Base-by-base conservation (phyloP, 805 yeast species). In the Blastobotrys attinorum region DNA sequence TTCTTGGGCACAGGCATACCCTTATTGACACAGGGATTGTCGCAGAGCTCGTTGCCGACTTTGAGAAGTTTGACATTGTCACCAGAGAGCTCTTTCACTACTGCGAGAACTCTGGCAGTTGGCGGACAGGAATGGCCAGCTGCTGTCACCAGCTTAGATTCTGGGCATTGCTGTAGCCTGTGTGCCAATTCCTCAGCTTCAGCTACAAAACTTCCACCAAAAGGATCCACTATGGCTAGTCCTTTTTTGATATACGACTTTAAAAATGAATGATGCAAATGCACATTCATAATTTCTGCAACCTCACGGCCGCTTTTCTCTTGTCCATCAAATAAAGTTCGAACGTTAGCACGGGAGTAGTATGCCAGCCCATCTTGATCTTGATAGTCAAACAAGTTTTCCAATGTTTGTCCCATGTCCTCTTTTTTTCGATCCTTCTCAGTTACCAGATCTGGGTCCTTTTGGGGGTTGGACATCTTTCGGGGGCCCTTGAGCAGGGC, bases 241-340 rank as follows among this genome's bases (percentile, higher is more conserved):
- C 51, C 55, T 5, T 42, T 43, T 3, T 43, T 37, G n/a, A n/a
- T n/a, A 38, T 49, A 55, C 16, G 48, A 46, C 18, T 45, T 41
- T 25, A 58, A 21, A 38, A 56, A 58, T 4, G 49, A 42, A 20
- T 52, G 50, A 35, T 57, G 61, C 40, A 58, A 44, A 34, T 58
- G 62, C 4, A 52, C 47, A 17, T 54, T 52, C 46, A 57, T 54
- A 8, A 58, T 46, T 6, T 44, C 53, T 4, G 60, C 58, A n/a
- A 54, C 40, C 13, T 46, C 44, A 21, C 25, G 18, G 40, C 16
- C 18, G 13, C 16, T 34, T n/a, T 32, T 37, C 16, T 42, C 47
- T n/a, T 47, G 20, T 1, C 37, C 39, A 13, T 43, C 46, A 31
- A 42, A 41, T 10, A 47, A 39, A 15, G n/a, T 37, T 4, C 25